Conservation (phyloP, 2,329 filamentous ascomycete genomes). For the Sporothrix euskadiensis region DNA sequence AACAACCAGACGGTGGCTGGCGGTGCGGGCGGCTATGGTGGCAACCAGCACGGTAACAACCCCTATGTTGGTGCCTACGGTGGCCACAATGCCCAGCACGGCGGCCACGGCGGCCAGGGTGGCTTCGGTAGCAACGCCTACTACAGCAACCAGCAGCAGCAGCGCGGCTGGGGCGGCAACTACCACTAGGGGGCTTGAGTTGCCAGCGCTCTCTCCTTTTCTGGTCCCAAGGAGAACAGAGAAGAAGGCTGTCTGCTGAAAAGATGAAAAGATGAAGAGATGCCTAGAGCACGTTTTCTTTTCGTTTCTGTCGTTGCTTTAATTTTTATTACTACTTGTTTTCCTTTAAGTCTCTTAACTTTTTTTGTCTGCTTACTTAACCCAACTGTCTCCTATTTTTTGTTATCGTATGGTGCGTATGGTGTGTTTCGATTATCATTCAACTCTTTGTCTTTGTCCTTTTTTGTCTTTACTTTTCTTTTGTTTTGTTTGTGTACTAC, state of each 20-base stretch:
- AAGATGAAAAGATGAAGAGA: too few relatives aligned
- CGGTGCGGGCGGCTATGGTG: conserved; percentile 52
- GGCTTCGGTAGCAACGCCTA: conserved; percentile 50
- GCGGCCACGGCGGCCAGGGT: conserved; percentile 45
- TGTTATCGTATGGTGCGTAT: conserved; percentile 19
- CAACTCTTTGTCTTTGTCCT: background rate
- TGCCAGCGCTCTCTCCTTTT: background rate
- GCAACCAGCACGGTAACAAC: conserved; percentile 55
- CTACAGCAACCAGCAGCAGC: conserved; percentile 52
- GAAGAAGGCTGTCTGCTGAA: background rate
- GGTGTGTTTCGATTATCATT: conserved; percentile 4
- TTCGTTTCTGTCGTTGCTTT: background rate
- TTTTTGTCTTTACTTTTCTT: background rate
- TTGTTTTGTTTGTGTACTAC: conserved; percentile 9
- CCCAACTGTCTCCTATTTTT: conserved; percentile 2
- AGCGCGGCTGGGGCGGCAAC: conserved; percentile 61
- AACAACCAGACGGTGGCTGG: conserved; percentile 41
- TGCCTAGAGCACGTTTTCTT: background rate
- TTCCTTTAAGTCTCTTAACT: background rate
- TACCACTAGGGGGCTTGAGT: conserved; percentile 43
- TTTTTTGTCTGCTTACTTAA: background rate
- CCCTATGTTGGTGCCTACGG: conserved; percentile 55
- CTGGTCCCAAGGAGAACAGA: background rate
- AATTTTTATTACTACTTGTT: background rate
- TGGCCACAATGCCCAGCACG: conserved; percentile 47